These are phyloP conservation scores for Vaucheria bursata DNA, from an alignment of 352 stramenopile genomes.

Conservation along the genomic window DNA sequence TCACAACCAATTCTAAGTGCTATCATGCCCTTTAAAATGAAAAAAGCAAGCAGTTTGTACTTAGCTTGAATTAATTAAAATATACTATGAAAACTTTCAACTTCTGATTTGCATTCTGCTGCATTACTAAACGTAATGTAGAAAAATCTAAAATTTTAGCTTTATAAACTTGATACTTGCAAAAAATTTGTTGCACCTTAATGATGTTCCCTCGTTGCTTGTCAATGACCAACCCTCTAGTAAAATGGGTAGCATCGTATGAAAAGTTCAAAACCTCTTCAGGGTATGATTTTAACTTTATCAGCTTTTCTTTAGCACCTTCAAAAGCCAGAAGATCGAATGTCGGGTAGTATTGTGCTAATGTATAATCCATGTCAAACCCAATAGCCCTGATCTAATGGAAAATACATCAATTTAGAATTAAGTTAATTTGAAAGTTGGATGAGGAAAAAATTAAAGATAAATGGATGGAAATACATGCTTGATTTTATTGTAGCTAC, in stretches of 20 bases:
- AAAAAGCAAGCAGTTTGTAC: too few relatives aligned
- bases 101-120: neutral
- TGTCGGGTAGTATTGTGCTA: constrained; percentile 64
- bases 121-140: neutral
- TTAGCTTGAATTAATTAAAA: too few relatives aligned
- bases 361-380: constrained; percentile 76
- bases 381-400: constrained; percentile 52
- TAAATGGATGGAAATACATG: too few relatives aligned
- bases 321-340: constrained; percentile 71
- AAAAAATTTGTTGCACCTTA: constrained; percentile 13
- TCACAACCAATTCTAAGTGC: too few relatives aligned
- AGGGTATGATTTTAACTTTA: constrained; percentile 45
- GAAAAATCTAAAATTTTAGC: neutral
- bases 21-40: too few relatives aligned
- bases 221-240: constrained; percentile 68
- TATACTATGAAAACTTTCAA: neutral
- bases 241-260: constrained; percentile 60
- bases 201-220: constrained; percentile 50
- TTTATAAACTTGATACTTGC: neutral
- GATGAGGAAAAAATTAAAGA: too few relatives aligned
- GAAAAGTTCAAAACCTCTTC: constrained; percentile 59
- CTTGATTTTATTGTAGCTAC: too few relatives aligned
- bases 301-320: constrained; percentile 64
- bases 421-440: too few relatives aligned
- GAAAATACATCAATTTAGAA: too few relatives aligned